These are phyloP conservation scores for Phytophthora hybrid DNA, from an alignment of 352 stramenopile species.

Conservation along the genomic window DNA sequence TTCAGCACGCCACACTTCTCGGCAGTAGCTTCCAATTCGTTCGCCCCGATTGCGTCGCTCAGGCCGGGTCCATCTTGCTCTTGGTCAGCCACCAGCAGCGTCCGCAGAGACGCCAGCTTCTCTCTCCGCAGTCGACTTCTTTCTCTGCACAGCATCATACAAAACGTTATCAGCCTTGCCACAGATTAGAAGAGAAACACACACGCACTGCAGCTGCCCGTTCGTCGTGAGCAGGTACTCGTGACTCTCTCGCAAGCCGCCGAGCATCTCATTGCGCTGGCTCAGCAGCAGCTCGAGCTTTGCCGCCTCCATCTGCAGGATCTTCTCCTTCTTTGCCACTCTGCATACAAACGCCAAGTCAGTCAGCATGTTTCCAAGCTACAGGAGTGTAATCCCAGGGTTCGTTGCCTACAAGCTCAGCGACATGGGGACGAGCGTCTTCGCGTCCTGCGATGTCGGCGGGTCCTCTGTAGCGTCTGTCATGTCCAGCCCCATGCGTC, in stretches of 20 bases:
- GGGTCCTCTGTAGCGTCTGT: not conserved
- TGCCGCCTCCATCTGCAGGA: constrained; percentile 40
- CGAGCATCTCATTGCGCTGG: constrained; percentile 48
- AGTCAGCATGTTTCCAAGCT: not conserved
- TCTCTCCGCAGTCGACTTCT: constrained; percentile 29
- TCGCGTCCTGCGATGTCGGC: constrained; percentile 29
- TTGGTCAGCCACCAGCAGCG: constrained; percentile 16
- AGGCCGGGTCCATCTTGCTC: not conserved
- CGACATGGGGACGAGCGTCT: constrained; percentile 40
- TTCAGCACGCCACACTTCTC: constrained; percentile 42
- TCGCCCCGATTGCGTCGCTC: constrained; percentile 28
- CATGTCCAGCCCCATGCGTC: constrained; percentile 7
- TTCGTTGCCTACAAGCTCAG: constrained; percentile 31
- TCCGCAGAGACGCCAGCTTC: constrained; percentile 33
- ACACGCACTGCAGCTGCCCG: constrained; percentile 47
- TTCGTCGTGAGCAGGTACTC: constrained; percentile 56
- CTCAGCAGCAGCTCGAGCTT: constrained; percentile 46
- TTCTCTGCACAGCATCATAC: constrained; percentile 22
- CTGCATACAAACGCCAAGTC: constrained; percentile 25
- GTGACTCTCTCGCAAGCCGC: constrained; percentile 40
- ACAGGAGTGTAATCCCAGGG: not conserved
- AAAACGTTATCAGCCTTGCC: not conserved
- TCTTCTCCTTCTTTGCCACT: constrained; percentile 56
- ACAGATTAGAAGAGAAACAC: not conserved
- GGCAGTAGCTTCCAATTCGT: constrained; percentile 37